Base-by-base conservation (phyloP, 805 yeast genomes). In the Ogataea ganodermae region DNA sequence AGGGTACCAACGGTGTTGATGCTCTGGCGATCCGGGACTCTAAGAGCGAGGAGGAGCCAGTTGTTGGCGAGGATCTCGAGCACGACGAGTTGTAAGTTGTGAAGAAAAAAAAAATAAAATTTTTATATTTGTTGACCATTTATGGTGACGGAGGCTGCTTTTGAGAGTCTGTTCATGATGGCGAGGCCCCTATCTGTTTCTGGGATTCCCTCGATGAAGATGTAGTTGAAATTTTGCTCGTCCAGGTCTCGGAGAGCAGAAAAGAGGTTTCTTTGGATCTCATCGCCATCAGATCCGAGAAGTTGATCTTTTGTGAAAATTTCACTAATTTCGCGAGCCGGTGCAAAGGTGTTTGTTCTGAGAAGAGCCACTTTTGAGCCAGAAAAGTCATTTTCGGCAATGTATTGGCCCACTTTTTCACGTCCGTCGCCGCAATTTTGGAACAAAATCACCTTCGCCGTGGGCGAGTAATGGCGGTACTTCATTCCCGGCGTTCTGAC, bases 401-500 rank as follows among this genome's bases (percentile, higher is more conserved):
- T 42, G 14, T 51, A 51, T 18, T 48, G 43, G 17, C 49, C 44
- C 2, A 51, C 30, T 1, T 59, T 44, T 4, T 35, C 12, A 59
- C 48, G 54, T 0, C 83, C 78, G 46, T 78, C 72, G 0, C 71
- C 73, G 40, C 80, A 71, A 21, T 80, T 75, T 20, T 72, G 66
- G 52, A 89, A 80, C 4, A 91, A 66, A 0, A 86, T 70, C 3
- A 94, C 98, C 49, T 78, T 81, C 0, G 97, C 96, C 1, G 77
- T 76, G 3, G 99, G 99, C 0, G 97, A 87, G 65, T 94, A 94
- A 65, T 94, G 99, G 56, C 87, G 83, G 64, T 94, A 94, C 62
- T 94, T 94, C 99, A 94, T 94, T 0, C 99, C 99, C 0, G 99
- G 99, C 0, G 99, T 94, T 57, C 86, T 78, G 0, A 86, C 95